These are phyloP conservation scores for Aspergillus wentii DNA, from an alignment of 495 filamentous ascomycete species.

Conservation along the genomic window DNA sequence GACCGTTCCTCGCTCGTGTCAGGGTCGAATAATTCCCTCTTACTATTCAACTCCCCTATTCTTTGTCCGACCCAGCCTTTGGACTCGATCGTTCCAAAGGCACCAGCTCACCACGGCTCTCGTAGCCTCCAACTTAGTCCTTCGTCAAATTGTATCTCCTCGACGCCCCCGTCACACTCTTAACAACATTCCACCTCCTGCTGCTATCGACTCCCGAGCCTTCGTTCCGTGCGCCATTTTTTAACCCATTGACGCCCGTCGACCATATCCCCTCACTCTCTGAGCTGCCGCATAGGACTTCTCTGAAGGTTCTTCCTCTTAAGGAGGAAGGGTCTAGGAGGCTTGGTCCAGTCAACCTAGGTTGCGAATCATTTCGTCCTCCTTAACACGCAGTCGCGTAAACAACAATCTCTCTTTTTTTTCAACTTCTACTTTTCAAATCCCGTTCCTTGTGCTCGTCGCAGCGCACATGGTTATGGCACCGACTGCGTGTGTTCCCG, in stretches of 20 bases:
- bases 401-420: conserved; percentile 9
- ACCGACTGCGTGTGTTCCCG: conserved; percentile 59
- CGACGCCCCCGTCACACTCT: conserved; percentile 56
- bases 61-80: conserved; percentile 47
- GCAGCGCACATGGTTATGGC: conserved; percentile 58
- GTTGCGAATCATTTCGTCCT: conserved; percentile 84
- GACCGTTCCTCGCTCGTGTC: conserved; percentile 11
- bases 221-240: conserved; percentile 51
- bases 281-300: conserved; percentile 99
- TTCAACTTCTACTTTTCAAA: conserved; percentile 12
- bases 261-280: conserved; percentile 49
- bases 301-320: conserved; percentile 95
- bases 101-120: conserved; percentile 62
- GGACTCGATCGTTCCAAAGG: conserved; percentile 58
- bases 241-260: conserved; percentile 48
- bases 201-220: conserved; percentile 54
- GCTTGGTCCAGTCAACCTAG: conserved; percentile 77
- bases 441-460: conserved; percentile 26
- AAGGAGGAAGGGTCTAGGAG: conserved; percentile 88
- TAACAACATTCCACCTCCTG: conserved; percentile 70
- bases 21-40: conserved; percentile 1
- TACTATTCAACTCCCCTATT: conserved; percentile 2
- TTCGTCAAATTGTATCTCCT: conserved; percentile 74
- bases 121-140: conserved; percentile 56
- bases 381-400: conserved; percentile 63